Conservation (phyloP, 2,329 filamentous ascomycete species). For the Colletotrichum navitas region DNA sequence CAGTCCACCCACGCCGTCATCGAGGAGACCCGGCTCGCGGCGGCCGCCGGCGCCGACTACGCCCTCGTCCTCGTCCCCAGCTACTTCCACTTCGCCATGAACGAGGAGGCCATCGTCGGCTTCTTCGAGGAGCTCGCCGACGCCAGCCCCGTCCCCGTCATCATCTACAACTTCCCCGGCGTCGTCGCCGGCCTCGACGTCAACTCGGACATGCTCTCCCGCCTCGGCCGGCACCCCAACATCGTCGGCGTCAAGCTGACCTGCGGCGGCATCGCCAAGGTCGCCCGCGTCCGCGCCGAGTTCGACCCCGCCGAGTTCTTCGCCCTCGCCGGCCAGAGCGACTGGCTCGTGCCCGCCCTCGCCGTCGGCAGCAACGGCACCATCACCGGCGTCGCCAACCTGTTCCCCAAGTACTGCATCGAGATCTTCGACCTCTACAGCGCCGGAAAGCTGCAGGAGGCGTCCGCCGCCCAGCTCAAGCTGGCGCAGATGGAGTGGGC, state of each 20-base stretch:
- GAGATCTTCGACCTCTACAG: conserved; percentile 62
- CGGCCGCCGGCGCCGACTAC: conserved; percentile 74
- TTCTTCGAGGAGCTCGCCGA: conserved; percentile 75
- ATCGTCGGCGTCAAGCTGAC: conserved; percentile 80
- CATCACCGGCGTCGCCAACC: conserved; percentile 73
- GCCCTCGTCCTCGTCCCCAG: conserved; percentile 77
- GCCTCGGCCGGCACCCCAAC: conserved; percentile 69
- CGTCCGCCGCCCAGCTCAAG: conserved; percentile 62
- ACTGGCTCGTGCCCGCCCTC: conserved; percentile 75
- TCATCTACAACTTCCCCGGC: conserved; percentile 81
- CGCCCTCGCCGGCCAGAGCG: conserved; percentile 78
- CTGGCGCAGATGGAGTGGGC: conserved; percentile 67
- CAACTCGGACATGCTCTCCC: conserved; percentile 73
- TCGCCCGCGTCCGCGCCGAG: conserved; percentile 68
- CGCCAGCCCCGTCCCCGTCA: conserved; percentile 70
- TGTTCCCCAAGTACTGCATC: conserved; percentile 68
- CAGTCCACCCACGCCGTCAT: conserved; percentile 76
- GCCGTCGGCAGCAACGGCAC: conserved; percentile 70
- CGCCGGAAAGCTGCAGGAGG: conserved; percentile 61
- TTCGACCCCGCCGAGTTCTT: conserved; percentile 70
- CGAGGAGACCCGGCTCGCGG: conserved; percentile 72
- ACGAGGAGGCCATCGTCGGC: conserved; percentile 67
- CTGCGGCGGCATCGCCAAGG: conserved; percentile 80
- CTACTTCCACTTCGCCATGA: conserved; percentile 77
- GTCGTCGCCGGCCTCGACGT: conserved; percentile 77